Conservation (phyloP, 2,329 filamentous ascomycete genomes). For the Pseudogymnoascus sp. region DNA sequence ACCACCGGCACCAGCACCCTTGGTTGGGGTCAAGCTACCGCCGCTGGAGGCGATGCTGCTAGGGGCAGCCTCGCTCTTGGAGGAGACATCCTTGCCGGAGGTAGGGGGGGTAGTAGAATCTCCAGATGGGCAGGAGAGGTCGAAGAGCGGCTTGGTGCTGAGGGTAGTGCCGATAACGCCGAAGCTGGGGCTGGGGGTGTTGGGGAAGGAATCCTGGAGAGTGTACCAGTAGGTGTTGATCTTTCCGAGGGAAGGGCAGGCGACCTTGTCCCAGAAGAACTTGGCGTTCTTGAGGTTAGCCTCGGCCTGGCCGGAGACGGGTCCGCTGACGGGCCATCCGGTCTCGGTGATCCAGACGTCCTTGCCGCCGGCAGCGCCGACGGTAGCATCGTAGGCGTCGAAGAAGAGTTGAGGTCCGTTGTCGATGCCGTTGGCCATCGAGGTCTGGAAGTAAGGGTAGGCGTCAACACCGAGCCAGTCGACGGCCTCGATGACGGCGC, state of each 20-base stretch:
- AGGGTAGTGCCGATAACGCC: slow-evolving; percentile 55
- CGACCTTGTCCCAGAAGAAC: slow-evolving; percentile 73
- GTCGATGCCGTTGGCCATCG: slow-evolving; percentile 56
- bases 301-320: slow-evolving; percentile 52
- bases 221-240: slow-evolving; percentile 71
- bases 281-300: slow-evolving; percentile 62
- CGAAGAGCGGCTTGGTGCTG: slow-evolving; percentile 48
- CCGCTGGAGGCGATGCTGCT: background rate
- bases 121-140: slow-evolving; percentile 50
- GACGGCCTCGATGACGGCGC: slow-evolving; percentile 56
- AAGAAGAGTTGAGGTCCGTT: slow-evolving; percentile 61
- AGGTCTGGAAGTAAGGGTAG: slow-evolving; percentile 76
- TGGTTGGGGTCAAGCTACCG: background rate
- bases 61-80: background rate
- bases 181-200: slow-evolving; percentile 59
- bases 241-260: slow-evolving; percentile 60
- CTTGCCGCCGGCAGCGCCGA: slow-evolving; percentile 54
- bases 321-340: slow-evolving; percentile 72
- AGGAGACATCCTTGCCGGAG: background rate
- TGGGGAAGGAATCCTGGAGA: slow-evolving; percentile 57
- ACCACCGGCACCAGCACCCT: background rate
- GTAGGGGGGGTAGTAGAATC: background rate
- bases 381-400: slow-evolving; percentile 54
- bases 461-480: slow-evolving; percentile 82
- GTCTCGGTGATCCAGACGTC: slow-evolving; percentile 82